Conservation (phyloP, 768 basidiomycete genomes). For the Mycena albidolilacea region DNA sequence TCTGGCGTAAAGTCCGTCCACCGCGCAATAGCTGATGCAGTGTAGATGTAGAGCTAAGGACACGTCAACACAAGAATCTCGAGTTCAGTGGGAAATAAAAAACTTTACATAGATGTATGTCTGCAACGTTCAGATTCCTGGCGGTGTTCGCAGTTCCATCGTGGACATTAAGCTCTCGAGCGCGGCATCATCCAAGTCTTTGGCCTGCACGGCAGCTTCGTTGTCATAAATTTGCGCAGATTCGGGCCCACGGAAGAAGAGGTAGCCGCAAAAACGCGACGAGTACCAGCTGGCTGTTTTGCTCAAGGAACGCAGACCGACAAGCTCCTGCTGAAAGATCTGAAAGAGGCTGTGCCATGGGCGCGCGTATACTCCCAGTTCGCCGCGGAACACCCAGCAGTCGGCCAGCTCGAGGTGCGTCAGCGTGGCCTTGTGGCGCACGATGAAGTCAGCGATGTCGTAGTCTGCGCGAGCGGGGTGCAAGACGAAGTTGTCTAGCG, state of each 20-base stretch:
- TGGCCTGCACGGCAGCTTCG: neutral
- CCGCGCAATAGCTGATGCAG: too few relatives aligned
- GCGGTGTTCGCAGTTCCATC: neutral
- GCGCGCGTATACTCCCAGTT: neutral
- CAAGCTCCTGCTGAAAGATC: slow-evolving; percentile 8
- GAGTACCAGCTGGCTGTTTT: neutral
- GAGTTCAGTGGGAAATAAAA: too few relatives aligned
- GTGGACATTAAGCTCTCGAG: neutral
- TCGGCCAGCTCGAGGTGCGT: slow-evolving; percentile 10
- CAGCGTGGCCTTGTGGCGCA: slow-evolving; percentile 26
- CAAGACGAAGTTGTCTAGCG: slow-evolving; percentile 15
- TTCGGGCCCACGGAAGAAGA: neutral
- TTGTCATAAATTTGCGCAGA: neutral
- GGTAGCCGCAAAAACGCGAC: neutral
- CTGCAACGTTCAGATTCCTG: too few relatives aligned
- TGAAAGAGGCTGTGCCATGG: slow-evolving; percentile 26
- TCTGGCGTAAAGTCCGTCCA: too few relatives aligned
- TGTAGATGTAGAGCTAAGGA: too few relatives aligned
- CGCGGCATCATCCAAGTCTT: neutral
- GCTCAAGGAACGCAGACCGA: slow-evolving; percentile 2
- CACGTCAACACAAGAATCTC: too few relatives aligned
- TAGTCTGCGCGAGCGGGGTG: neutral
- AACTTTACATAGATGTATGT: too few relatives aligned
- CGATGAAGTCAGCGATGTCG: slow-evolving; percentile 20
- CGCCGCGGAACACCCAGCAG: slow-evolving; percentile 13